phyloP scores from a whole-genome alignment of 2,329 filamentous ascomycete genomes.

The Dissoconium aciculare region DNA sequence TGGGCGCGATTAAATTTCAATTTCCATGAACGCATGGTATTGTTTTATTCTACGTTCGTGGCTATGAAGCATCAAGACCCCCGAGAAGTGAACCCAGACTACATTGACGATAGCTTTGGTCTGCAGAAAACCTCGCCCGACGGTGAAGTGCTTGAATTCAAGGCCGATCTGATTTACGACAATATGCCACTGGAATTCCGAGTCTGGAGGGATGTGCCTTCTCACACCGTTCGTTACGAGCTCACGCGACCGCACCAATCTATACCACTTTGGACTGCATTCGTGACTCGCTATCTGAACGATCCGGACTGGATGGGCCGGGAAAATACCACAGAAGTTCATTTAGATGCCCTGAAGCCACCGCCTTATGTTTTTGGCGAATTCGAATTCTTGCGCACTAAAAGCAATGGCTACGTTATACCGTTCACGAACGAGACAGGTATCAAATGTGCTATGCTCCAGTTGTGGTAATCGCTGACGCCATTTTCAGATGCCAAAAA shows the following conservation, averaged over 20 bases:
- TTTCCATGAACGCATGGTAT: constrained; percentile 41
- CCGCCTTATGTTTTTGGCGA: constrained; percentile 39
- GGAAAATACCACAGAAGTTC: constrained; percentile 15
- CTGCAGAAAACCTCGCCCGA: constrained; percentile 17
- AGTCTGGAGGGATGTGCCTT: constrained; percentile 37
- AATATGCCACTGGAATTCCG: constrained; percentile 40
- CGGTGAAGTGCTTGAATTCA: constrained; percentile 34
- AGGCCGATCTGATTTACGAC: constrained; percentile 39
- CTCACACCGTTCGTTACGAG: constrained; percentile 40
- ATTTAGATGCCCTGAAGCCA: constrained; percentile 35
- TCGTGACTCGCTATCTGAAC: constrained; percentile 36
- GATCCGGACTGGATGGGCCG: constrained; percentile 32
- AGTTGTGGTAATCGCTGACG: too few species aligned
- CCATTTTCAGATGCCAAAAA: too few species aligned
- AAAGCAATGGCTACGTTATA: constrained; percentile 14
- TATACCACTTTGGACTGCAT: constrained; percentile 47
- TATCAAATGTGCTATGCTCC: too few species aligned
- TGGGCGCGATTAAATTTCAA: constrained; percentile 43
- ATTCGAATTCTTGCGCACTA: constrained; percentile 29
- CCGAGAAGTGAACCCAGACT: constrained; percentile 22
- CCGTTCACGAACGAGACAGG: constrained; percentile 16
- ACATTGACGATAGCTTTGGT: constrained; percentile 34
- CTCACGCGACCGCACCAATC: constrained; percentile 38
- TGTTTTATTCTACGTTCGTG: constrained; percentile 43
- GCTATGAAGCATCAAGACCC: constrained; percentile 44